Evolutionary conservation across 208 protist species (phyloP), one percentile per base, ranked within the genome.

Genomic region (Acanthamoeba quina): DNA sequence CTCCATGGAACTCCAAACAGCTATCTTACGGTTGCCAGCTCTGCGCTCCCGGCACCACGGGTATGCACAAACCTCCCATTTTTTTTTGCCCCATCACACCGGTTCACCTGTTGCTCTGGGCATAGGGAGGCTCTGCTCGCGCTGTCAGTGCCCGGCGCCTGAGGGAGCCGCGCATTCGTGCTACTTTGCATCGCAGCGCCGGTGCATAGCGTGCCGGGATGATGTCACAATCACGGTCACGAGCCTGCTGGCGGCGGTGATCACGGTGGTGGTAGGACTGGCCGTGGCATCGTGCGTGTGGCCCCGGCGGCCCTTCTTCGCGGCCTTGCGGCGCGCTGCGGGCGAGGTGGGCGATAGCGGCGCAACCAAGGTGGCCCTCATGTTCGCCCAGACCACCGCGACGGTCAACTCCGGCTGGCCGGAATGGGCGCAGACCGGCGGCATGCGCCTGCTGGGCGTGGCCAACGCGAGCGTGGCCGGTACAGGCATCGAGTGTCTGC

Each of bases 381-480:
- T 80, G 37, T 80, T 80, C 21, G 72, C 72, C 6, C 72, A 80
- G 72, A 80, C 72, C 11, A 80, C 72, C 2, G 72, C 72, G 19
- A 34, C 10, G 1, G 17, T 80, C 37, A 80, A 80, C 72, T 11
- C 37, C 5, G 21, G 7, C 15, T 80, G 72, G 72, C 72, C 72
- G 5, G 29, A 52, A 10, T 80, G 72, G 72, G 72, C n/a, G 41
- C 34, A 54, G 44, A 19, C 24, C 17, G 24, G 31, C 72, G 72
- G 72, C 6, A 80, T 80, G 72, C 72, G 72, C 24, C 41, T 54
- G 5, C 19, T 44, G 17, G 72, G 41, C 72, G n/a, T 52, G 72
- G 10, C 24, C 13, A 80, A 49, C 44, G 72, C 37, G 2, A 80
- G 72, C 72, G 17, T 52, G 6, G 72, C 31, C 5, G 72, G 72